Base-by-base conservation (phyloP, 441 rosid genomes). In the Erysimum cheiri region DNA sequence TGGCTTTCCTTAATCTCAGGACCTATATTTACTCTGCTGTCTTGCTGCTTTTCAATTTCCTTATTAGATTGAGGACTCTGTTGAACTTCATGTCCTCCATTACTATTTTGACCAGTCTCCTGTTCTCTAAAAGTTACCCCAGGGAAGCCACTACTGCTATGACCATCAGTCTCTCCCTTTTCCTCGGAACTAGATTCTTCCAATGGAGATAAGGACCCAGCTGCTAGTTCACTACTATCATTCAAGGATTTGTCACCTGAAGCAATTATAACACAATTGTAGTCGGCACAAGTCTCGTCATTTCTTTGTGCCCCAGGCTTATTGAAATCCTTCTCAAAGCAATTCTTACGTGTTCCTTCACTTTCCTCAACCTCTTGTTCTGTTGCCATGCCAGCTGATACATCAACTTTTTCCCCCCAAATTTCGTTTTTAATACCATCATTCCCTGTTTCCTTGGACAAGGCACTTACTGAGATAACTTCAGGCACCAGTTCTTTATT, bases 161-260 rank as follows among this genome's bases (percentile, higher is more conserved):
- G 70, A 52, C 37, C 71, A 26, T 35, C 60, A 70, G 67, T 43
- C 63, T 76, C 84, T 61, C 70, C 82, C 22, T 59, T 69, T 49
- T 37, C 76, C 75, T 78, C 76, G 47, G 50, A 29, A 55, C 54
- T 66, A 64, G 73, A 49, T 56, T 77, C 79, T 39, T 74, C 82
- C 7, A 48, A 50, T 44, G 75, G 60, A 57, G 69, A 64, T 22
- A 70, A 75, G 70, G 72, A 57, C 59, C 44, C 72, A 57, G 24
- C 31, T 15, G 64, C 63, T 35, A 24, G 57, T 60, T 50, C 71
- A 7, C 62, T 44, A 46, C 35, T 74, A 68, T 81, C 80, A 46
- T 26, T 73, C 7, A 62, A 60, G 31, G 47, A 49, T 37, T 44
- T 37, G 3, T 40, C 61, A 31, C 52, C 72, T 22, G 78, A 68